phyloP scores from a whole-genome alignment of 768 basidiomycete species.

The Termitomyces sp. region DNA sequence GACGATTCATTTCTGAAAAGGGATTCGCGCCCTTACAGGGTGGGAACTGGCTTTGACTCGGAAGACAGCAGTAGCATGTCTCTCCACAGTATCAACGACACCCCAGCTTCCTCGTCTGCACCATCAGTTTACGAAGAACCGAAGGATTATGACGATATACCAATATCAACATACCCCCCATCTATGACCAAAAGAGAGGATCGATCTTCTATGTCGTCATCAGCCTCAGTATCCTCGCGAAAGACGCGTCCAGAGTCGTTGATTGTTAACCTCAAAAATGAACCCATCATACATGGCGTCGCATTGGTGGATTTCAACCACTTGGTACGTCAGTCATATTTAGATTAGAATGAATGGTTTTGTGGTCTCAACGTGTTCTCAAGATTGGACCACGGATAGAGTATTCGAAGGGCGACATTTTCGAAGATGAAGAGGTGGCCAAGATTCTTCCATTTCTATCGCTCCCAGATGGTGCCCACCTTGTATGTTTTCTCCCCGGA shows the following conservation, averaged over 20 bases:
- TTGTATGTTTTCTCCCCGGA: slow-evolving; percentile 47
- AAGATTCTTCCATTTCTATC: slow-evolving; percentile 93
- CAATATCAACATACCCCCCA: slow-evolving; percentile 58
- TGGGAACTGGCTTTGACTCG: slow-evolving; percentile 52
- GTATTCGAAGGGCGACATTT: slow-evolving; percentile 72
- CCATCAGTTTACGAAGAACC: slow-evolving; percentile 42
- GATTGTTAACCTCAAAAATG: slow-evolving; percentile 55
- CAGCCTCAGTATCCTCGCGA: slow-evolving; percentile 57
- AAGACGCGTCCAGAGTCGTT: slow-evolving; percentile 82
- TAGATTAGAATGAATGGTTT: neutral
- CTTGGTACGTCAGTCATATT: slow-evolving; percentile 50
- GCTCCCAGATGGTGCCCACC: slow-evolving; percentile 94
- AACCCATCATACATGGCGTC: slow-evolving; percentile 75
- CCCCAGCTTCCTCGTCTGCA: slow-evolving; percentile 48
- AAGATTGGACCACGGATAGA: slow-evolving; percentile 94
- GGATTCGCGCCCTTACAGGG: slow-evolving; percentile 41
- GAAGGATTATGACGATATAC: slow-evolving; percentile 25
- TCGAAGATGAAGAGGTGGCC: slow-evolving; percentile 79
- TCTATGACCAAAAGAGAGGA: slow-evolving; percentile 39
- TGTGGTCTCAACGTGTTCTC: neutral
- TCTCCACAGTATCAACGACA: slow-evolving; percentile 38
- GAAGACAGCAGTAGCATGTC: slow-evolving; percentile 55
- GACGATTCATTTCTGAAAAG: slow-evolving; percentile 31
- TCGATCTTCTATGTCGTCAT: slow-evolving; percentile 57
- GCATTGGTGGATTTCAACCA: slow-evolving; percentile 97